These are phyloP conservation scores for Epichloe brachyelytri DNA, from an alignment of 2,329 filamentous ascomycete species.

Conservation along the genomic window DNA sequence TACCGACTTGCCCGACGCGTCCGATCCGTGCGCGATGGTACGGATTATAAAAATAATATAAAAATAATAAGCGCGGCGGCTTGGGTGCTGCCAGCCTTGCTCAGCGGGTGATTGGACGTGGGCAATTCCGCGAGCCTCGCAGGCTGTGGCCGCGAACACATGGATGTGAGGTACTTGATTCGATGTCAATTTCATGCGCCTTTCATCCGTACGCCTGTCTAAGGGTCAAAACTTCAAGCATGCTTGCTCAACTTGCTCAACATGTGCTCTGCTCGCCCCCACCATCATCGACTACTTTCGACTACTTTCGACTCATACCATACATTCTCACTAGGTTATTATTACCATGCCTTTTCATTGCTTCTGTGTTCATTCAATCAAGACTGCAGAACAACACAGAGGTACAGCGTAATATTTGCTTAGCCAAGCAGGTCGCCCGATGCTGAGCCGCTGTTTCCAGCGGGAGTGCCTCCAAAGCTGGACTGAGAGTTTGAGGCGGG, in stretches of 20 bases:
- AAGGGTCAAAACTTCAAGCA: slow-evolving; percentile 22
- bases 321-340: no score
- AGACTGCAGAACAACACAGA: background rate
- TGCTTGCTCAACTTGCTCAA: slow-evolving; percentile 6
- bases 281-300: background rate
- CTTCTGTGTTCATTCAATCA: background rate
- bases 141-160: no score
- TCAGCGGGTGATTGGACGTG: background rate
- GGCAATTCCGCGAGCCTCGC: no score
- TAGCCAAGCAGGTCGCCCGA: slow-evolving; percentile 38
- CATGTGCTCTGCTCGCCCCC: background rate
- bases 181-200: slow-evolving; percentile 23
- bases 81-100: no score
- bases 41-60: background rate
- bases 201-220: slow-evolving; percentile 25
- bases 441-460: slow-evolving; percentile 22
- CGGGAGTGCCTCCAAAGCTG: slow-evolving; percentile 14
- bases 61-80: background rate
- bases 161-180: slow-evolving; percentile 11
- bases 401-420: slow-evolving; percentile 2
- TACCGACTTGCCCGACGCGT: background rate
- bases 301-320: background rate
- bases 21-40: no score
- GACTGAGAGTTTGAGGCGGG: slow-evolving; percentile 33
- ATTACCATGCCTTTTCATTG: background rate